phyloP scores from a whole-genome alignment of 306 rosid species.

The Chamaecrista fasciculata region DNA sequence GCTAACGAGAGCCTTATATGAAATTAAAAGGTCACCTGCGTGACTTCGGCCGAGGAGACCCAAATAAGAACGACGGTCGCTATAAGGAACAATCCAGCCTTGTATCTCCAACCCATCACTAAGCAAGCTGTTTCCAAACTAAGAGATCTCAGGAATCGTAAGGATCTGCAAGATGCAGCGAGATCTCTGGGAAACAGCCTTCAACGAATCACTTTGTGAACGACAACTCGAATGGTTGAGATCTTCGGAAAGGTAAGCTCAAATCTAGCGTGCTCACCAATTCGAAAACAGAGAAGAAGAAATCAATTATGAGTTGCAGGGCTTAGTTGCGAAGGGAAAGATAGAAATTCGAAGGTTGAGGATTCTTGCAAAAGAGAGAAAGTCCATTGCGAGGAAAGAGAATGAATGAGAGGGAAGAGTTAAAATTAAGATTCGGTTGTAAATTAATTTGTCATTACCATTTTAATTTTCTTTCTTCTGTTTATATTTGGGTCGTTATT shows the following conservation, averaged over 20 bases:
- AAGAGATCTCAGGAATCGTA: slow-evolving; percentile 17
- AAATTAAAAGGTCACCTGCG: slow-evolving; percentile 50
- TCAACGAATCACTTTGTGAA: slow-evolving; percentile 3
- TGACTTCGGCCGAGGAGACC: slow-evolving; percentile 85
- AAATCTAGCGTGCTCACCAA: slow-evolving; percentile 5
- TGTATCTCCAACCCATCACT: slow-evolving; percentile 75
- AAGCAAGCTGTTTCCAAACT: slow-evolving; percentile 31
- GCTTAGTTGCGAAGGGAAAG: background rate
- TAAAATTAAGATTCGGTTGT: slow-evolving; percentile 13
- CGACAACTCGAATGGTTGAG: slow-evolving; percentile 21
- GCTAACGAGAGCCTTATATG: background rate
- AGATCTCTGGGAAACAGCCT: slow-evolving; percentile 34
- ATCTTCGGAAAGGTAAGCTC: slow-evolving; percentile 25
- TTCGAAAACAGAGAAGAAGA: background rate
- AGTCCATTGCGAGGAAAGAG: background rate
- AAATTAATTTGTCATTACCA: background rate
- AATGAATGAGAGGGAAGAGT: slow-evolving; percentile 32
- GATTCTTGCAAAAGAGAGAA: slow-evolving; percentile 8
- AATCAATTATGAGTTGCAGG: slow-evolving; percentile 14
- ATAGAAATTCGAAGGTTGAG: background rate
- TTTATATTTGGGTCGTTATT: too few species aligned
- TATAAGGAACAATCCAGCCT: slow-evolving; percentile 76
- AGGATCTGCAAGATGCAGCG: slow-evolving; percentile 26
- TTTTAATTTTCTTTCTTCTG: too few species aligned
- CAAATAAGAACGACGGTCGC: slow-evolving; percentile 77